Conservation (phyloP, 345 rosid species). For the Crucihimalaya himalaica region DNA sequence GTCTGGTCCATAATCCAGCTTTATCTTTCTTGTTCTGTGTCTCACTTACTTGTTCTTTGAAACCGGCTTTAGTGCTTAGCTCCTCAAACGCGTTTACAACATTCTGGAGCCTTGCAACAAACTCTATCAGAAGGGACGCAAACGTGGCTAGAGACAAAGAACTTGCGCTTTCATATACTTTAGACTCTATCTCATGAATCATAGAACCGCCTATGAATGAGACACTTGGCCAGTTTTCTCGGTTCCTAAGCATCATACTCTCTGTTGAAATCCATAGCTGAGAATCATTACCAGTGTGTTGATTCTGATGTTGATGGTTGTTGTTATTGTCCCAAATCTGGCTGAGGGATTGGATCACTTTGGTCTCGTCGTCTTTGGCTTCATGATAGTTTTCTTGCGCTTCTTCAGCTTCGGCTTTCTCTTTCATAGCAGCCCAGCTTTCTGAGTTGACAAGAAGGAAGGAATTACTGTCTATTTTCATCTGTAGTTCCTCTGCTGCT, state of each 20-base stretch:
- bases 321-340: slow-evolving; percentile 48
- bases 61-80: slow-evolving; percentile 67
- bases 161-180: slow-evolving; percentile 82
- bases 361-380: slow-evolving; percentile 47
- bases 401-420: slow-evolving; percentile 38
- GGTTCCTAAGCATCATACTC: slow-evolving; percentile 39
- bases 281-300: slow-evolving; percentile 30
- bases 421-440: slow-evolving; percentile 57
- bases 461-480: slow-evolving; percentile 66
- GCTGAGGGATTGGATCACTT: slow-evolving; percentile 58
- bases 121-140: slow-evolving; percentile 76
- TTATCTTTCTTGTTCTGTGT: slow-evolving; percentile 9
- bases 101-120: slow-evolving; percentile 87
- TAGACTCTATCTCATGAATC: slow-evolving; percentile 49
- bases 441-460: slow-evolving; percentile 74
- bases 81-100: slow-evolving; percentile 65
- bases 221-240: slow-evolving; percentile 62
- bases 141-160: slow-evolving; percentile 83
- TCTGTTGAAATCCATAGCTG: slow-evolving; percentile 46
- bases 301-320: slow-evolving; percentile 31
- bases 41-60: slow-evolving; percentile 46
- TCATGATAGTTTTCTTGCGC: slow-evolving; percentile 48
- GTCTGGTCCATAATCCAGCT: slow-evolving; percentile 48
- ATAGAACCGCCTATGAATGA: slow-evolving; percentile 43
- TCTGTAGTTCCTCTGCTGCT: slow-evolving; percentile 76